A percentile compares a stretch with the other conserved stretches of the same genome.
phyloP scores from a whole-genome alignment of 768 basidiomycete species.

The Xerocomellus amylosporus region DNA sequence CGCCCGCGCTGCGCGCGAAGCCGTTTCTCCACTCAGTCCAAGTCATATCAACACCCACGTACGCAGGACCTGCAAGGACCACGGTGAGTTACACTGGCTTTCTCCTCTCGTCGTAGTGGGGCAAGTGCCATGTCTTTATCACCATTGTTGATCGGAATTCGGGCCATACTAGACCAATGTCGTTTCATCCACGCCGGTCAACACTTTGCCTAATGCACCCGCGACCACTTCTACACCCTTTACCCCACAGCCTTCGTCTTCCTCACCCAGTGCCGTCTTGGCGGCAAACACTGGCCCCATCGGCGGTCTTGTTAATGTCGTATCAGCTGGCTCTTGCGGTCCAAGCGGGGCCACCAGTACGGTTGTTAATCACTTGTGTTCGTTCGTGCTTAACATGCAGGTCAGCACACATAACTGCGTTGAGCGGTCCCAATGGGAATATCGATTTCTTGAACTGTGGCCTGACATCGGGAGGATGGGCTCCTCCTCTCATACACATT shows the following conservation, averaged over 20 bases:
- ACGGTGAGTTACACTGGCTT: background rate
- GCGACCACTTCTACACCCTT: background rate
- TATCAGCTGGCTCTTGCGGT: constrained; percentile 40
- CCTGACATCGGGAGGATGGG: constrained; percentile 62
- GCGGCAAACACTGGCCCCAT: background rate
- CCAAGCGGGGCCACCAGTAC: constrained; percentile 43
- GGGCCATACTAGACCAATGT: background rate
- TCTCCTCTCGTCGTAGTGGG: background rate
- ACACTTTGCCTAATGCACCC: background rate
- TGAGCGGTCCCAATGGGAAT: constrained; percentile 66
- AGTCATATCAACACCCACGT: background rate
- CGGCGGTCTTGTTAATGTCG: constrained; percentile 36
- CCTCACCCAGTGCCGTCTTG: background rate
- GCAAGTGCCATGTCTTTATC: background rate
- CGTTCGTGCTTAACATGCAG: constrained; percentile 1
- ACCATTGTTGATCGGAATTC: background rate
- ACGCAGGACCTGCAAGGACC: background rate
- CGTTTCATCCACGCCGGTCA: background rate
- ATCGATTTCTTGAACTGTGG: constrained; percentile 82
- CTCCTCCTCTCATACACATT: constrained; percentile 59
- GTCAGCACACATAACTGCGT: constrained; percentile 46
- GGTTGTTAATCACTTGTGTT: constrained; percentile 29
- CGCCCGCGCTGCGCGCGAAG: background rate
- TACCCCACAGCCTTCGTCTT: background rate
- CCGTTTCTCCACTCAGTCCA: background rate